phyloP scores from a whole-genome alignment of 352 stramenopile genomes.

The Phytophthora sojae region DNA sequence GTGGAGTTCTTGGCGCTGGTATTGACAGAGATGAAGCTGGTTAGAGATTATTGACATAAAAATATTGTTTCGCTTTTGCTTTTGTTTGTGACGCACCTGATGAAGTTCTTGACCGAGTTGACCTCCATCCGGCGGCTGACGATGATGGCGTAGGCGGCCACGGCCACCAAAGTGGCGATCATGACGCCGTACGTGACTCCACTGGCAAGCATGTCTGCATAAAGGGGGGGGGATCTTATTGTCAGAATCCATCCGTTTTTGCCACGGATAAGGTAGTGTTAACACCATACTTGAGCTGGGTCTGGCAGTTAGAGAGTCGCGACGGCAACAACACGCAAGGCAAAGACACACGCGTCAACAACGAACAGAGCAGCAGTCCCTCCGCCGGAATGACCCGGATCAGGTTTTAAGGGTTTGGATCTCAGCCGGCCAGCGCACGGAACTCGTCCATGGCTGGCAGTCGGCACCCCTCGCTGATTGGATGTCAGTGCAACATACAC shows the following conservation, averaged over 20 bases:
- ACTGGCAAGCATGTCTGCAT: slow-evolving; percentile 40
- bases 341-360: slow-evolving; percentile 29
- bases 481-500: slow-evolving; percentile 25
- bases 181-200: slow-evolving; percentile 53
- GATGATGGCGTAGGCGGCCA: slow-evolving; percentile 64
- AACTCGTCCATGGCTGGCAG: slow-evolving; percentile 37
- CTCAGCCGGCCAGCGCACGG: slow-evolving; percentile 45
- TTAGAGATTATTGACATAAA: not conserved
- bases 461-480: slow-evolving; percentile 57
- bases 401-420: slow-evolving; percentile 55
- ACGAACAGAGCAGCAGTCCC: slow-evolving; percentile 37
- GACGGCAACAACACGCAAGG: not conserved
- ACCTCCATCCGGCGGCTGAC: slow-evolving; percentile 55
- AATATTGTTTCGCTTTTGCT: not conserved
- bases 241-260: not conserved
- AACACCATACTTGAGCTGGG: not conserved
- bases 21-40: not conserved
- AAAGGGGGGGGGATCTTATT: not conserved
- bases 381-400: slow-evolving; percentile 56
- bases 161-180: slow-evolving; percentile 55
- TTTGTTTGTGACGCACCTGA: slow-evolving; percentile 44
- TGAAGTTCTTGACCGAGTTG: slow-evolving; percentile 56
- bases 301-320: not conserved
- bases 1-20: slow-evolving; percentile 75
- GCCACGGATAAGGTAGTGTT: not conserved